Percentiles rank a stretch among this genome's conserved stretches.
phyloP scores from a whole-genome alignment of 352 stramenopile genomes.

The Phytopythium helicoides region DNA sequence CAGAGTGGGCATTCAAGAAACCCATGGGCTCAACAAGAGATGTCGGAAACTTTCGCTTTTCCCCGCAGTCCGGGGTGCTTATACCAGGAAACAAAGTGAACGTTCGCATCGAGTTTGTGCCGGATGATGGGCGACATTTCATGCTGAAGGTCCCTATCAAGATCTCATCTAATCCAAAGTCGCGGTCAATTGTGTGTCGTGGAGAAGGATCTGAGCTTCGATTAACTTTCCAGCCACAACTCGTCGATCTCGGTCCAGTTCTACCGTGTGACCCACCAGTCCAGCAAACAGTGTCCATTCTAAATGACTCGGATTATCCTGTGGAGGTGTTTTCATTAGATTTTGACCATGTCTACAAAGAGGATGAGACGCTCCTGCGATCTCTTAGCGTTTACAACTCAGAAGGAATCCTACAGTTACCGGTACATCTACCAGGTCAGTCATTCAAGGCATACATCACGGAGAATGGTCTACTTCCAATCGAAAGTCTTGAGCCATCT shows the following conservation, averaged over 20 bases:
- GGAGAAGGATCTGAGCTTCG: conserved; percentile 79
- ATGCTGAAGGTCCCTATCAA: conserved; percentile 87
- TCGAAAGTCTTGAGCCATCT: neutral
- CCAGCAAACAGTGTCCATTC: conserved; percentile 66
- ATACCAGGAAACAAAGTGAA: conserved; percentile 77
- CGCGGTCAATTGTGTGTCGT: conserved; percentile 65
- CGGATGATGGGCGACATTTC: conserved; percentile 74
- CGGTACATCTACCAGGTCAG: conserved; percentile 66
- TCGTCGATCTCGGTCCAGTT: conserved; percentile 86
- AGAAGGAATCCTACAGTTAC: conserved; percentile 70
- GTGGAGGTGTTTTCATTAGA: conserved; percentile 92
- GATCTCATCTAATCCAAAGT: conserved; percentile 78
- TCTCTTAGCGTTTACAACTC: conserved; percentile 50
- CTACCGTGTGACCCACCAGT: conserved; percentile 63
- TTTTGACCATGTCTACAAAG: conserved; percentile 79
- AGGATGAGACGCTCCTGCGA: conserved; percentile 85
- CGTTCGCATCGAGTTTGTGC: conserved; percentile 90
- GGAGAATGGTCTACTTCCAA: conserved; percentile 33
- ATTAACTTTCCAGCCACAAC: conserved; percentile 76
- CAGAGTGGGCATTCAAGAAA: conserved; percentile 92
- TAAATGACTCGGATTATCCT: conserved; percentile 86
- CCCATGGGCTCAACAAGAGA: conserved; percentile 83
- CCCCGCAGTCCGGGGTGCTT: conserved; percentile 71
- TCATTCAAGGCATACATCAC: conserved; percentile 54
- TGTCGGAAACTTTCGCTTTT: conserved; percentile 75